Conservation (phyloP, 108 stramenopile genomes). For the Nitzschia putrida region DNA sequence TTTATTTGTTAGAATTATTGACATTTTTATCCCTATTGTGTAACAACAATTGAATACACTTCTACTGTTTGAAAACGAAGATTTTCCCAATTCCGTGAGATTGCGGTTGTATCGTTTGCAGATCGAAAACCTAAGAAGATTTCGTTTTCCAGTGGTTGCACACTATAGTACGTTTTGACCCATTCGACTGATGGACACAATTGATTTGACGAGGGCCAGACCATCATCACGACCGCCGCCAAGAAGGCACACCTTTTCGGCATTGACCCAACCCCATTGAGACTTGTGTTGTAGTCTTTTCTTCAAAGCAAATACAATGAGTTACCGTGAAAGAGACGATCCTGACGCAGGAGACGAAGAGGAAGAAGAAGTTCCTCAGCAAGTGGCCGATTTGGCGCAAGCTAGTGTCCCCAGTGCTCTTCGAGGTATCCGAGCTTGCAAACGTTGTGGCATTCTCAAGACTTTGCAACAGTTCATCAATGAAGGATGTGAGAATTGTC, state of each 20-base stretch:
- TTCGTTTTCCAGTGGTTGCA: neutral
- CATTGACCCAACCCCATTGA: neutral
- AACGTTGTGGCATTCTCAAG: slow-evolving; percentile 88
- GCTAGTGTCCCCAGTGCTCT: slow-evolving; percentile 74
- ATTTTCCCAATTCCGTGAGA: no score
- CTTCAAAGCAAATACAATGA: slow-evolving; percentile 8
- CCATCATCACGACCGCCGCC: no score
- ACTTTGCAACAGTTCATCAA: slow-evolving; percentile 86
- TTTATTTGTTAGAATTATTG: no score
- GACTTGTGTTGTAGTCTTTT: neutral
- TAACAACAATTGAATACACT: no score
- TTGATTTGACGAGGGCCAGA: no score
- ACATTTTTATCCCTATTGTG: no score
- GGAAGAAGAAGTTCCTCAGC: slow-evolving; percentile 77
- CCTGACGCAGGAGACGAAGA: slow-evolving; percentile 36
- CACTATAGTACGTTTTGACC: neutral
- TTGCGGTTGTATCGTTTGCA: no score
- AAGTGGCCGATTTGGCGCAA: slow-evolving; percentile 78
- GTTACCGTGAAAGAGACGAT: slow-evolving; percentile 20
- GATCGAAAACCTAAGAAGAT: no score
- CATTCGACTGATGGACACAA: no score
- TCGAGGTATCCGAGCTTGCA: slow-evolving; percentile 82
- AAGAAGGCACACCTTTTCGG: neutral
- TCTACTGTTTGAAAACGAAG: no score
- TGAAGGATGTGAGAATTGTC: slow-evolving; percentile 91